Base-by-base conservation (phyloP, 2,329 filamentous ascomycete species). In the Ascochyta fabae region DNA sequence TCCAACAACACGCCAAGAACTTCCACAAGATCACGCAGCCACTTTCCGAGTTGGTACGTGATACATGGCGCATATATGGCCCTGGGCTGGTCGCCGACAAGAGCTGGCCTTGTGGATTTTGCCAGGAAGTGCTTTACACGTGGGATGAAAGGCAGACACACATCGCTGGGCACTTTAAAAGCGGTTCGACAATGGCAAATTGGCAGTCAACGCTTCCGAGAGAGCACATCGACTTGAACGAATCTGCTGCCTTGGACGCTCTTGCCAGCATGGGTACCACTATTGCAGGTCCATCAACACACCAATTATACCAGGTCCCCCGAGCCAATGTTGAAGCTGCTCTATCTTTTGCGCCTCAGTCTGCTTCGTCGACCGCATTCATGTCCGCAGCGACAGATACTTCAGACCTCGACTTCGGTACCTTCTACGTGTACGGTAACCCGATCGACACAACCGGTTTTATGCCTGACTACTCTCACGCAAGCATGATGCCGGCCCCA, bases 1-100 rank as follows among this genome's bases (percentile, higher is more conserved):
- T 74, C 2, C 58, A 71, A 5, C 71, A 74, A 43, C 71, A 74
- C 29, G 63, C 71, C 13, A 71, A 64, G 34, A 74, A 73, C 40
- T 74, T 72, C 45, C 72, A 74, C 45, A 61, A 59, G 29, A 56
- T 63, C 0, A 60, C 60, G 1, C 43, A 51, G 12, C 42, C 53
- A 12, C 38, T 75, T 0, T 52, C 52, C 3, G 69, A 71, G n/a
- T 29, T 62, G 3, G 64, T 66, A 2, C 62, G 70, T 41, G 60
- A 66, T n/a, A 48, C 61, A 7, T 75, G 71, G 71, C 70, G 71
- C 47, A 66, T 36, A 36, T 62, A 64, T 1, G 58, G 56, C 3
- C 51, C 56, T 13, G 60, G 57, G 0, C 53, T 59, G 22, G 35
- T 55, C 7, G 59, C 53, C 2, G 27, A 50, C 12, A 61, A 67